Evolutionary conservation across 1,284 basidiomycete genomes (phyloP), one percentile per base, ranked within the genome.

Genomic region (Jaminaea rosea): DNA sequence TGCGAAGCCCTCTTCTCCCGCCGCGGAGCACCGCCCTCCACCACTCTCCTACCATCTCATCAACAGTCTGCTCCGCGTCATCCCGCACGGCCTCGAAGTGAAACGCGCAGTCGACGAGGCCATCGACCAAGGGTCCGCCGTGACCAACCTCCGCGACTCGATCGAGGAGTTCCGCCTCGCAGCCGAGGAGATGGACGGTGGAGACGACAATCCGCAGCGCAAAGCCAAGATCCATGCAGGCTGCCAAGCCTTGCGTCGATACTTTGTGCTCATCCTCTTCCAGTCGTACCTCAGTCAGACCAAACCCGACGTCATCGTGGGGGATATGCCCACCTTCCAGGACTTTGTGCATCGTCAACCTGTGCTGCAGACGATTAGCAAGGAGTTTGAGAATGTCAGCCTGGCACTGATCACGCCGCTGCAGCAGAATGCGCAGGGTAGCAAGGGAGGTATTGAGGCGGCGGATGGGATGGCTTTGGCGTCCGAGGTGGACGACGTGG

Each of bases 351-450:
- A 50, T 2, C 58, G 63, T 13, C 72, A 65, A 19, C 55, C 72
- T 82, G 94, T 98, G 13, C 90, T 98, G 76, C 86, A 86, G 69
- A 99, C 94, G 0, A 92, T 98, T 56, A 84, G 93, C 75, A 89
- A 88, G 59, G 94, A 98, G 63, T 80, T 98, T 41, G 77, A 84
- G 36, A 80, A 80, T n/a, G 85, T 88, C 31, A 85, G 86, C 13
- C 74, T 89, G 41, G 81, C 86, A 52, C 85, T 87, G 1, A 77
- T 99, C 53, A 87, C 85, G 59, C 92, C 93, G 3, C 78, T 98
- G 10, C 86, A 88, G 58, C 73, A 68, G 44, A 60, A 67, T 10
- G 65, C 66, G 17, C 80, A 56, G n/a, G 62, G 64, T 42, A 27
- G 26, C 15, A n/a, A n/a, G n/a, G n/a, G n/a, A n/a, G n/a, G n/a